Percentiles rank a stretch among this genome's conserved stretches.
Evolutionary conservation across 2,329 filamentous ascomycete species (phyloP).

Genomic region (Neoascochyta sp.): DNA sequence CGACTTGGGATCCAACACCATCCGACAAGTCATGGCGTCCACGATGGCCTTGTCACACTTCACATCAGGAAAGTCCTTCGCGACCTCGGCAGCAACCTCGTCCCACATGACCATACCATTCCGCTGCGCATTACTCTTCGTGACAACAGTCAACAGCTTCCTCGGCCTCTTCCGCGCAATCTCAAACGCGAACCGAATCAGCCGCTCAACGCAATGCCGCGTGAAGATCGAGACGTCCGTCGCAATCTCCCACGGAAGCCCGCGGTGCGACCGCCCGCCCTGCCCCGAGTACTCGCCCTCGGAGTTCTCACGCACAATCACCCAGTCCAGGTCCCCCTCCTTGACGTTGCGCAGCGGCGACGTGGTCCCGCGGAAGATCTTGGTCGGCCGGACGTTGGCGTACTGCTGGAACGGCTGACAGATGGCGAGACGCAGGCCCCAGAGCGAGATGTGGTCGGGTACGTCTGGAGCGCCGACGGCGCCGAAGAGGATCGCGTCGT

Average conservation of each 20-base stretch:
- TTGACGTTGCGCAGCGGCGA: slow-evolving; percentile 54
- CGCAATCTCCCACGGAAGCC: slow-evolving; percentile 57
- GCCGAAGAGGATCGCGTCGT: slow-evolving; percentile 66
- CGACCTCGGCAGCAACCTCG: slow-evolving; percentile 55
- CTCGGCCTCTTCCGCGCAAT: slow-evolving; percentile 54
- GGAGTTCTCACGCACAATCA: slow-evolving; percentile 64
- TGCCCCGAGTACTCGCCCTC: slow-evolving; percentile 66
- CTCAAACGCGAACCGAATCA: slow-evolving; percentile 63
- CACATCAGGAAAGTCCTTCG: slow-evolving; percentile 58
- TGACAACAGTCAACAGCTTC: slow-evolving; percentile 60
- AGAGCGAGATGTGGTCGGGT: slow-evolving; percentile 56
- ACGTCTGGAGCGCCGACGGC: slow-evolving; percentile 62
- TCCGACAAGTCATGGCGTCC: slow-evolving; percentile 63
- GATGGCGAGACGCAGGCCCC: slow-evolving; percentile 55
- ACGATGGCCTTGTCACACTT: slow-evolving; percentile 63
- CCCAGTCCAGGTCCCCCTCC: slow-evolving; percentile 62
- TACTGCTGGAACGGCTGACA: slow-evolving; percentile 56
- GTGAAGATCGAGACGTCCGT: slow-evolving; percentile 65
- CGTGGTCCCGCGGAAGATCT: slow-evolving; percentile 57
- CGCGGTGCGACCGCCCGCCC: slow-evolving; percentile 58
- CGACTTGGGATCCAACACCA: slow-evolving; percentile 58
- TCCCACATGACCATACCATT: slow-evolving; percentile 69
- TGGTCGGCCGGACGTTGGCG: slow-evolving; percentile 57
- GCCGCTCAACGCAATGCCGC: slow-evolving; percentile 55
- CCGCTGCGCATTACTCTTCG: slow-evolving; percentile 63